Base-by-base conservation (phyloP, 495 filamentous ascomycete genomes). In the Elasticomyces elasticus region DNA sequence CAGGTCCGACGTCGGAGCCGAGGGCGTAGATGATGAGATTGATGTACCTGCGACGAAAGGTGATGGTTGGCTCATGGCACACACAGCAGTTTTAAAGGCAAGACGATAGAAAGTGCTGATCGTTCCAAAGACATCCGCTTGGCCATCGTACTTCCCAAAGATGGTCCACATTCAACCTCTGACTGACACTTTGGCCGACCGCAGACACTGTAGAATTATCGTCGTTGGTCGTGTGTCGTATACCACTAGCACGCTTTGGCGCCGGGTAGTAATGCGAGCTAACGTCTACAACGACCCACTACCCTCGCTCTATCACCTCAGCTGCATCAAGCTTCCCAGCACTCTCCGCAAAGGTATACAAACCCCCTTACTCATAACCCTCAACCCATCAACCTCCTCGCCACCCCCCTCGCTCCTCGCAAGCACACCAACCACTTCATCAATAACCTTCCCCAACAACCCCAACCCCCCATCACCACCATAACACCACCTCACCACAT, bases 391-490 rank as follows among this genome's bases (percentile, higher is more conserved):
- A 6, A 33, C 5, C 46, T 65, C 51, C 11, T 44, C 22, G 20
- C 7, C 28, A 54, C 59, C 27, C 51, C 50, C 35, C 50, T 63
- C 56, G 24, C 59, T 58, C 59, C 20, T 62, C 45, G 64, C 52
- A 42, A 67, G 42, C 30, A 62, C 55, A 17, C 45, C 51, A 40
- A 55, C 50, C 27, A 63, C 60, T 20, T 64, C 55, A 37, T 52
- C 26, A 15, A 64, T 54, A 15, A 66, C 62, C 46, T 61, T 58
- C 1, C 51, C 49, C 28, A 62, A 15, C 43, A 58, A 22, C 35
- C 38, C 23, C 26, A 43, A 43, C 7, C 59, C 59, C 1, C 22
- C 30, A 1, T 23, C 24, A 28, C 24, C 50, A 4, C 19, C 13
- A 26, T 62, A 62, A 26, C 24, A n/a, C 54, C 55, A 58, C 38